Conservation (phyloP, 1,139 yeast genomes). For the Blastobotrys indianensis region DNA sequence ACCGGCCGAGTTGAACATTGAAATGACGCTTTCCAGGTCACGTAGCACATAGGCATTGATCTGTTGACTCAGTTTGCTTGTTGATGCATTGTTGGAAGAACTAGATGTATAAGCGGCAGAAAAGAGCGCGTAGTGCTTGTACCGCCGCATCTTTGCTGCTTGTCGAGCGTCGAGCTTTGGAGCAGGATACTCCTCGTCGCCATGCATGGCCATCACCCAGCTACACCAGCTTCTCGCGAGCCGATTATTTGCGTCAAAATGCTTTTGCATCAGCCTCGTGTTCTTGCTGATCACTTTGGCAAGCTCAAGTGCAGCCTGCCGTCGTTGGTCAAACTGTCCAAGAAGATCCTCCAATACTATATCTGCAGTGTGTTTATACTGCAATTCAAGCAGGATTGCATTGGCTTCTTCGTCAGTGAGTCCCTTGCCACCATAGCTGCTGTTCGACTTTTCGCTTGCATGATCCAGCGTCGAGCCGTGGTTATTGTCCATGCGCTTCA, state of each 20-base stretch:
- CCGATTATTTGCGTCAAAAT: constrained; percentile 22
- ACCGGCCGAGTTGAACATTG: constrained; percentile 24
- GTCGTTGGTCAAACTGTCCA: constrained; percentile 19
- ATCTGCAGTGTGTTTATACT: constrained; percentile 22
- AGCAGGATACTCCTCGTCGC: constrained; percentile 7
- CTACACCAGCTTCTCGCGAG: constrained; percentile 25
- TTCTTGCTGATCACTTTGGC: constrained; percentile 21
- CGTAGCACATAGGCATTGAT: constrained; percentile 25
- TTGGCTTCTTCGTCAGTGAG: constrained; percentile 17
- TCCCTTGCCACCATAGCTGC: neutral
- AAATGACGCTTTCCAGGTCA: constrained; percentile 24
- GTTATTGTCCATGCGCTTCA: constrained; percentile 28
- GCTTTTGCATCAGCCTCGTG: constrained; percentile 20
- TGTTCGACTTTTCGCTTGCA: neutral
- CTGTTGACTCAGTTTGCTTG: constrained; percentile 19
- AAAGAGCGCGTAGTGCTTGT: constrained; percentile 25
- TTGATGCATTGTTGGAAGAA: constrained; percentile 23
- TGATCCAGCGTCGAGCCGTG: neutral
- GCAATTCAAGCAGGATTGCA: constrained; percentile 14
- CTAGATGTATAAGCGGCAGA: constrained; percentile 23
- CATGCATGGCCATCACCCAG: constrained; percentile 21
- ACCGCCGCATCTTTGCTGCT: constrained; percentile 15
- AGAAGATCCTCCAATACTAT: constrained; percentile 19
- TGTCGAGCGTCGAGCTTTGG: constrained; percentile 1
- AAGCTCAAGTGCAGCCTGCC: constrained; percentile 18